phyloP scores from a whole-genome alignment of 1,284 basidiomycete species.

The Heterobasidion occidentale region DNA sequence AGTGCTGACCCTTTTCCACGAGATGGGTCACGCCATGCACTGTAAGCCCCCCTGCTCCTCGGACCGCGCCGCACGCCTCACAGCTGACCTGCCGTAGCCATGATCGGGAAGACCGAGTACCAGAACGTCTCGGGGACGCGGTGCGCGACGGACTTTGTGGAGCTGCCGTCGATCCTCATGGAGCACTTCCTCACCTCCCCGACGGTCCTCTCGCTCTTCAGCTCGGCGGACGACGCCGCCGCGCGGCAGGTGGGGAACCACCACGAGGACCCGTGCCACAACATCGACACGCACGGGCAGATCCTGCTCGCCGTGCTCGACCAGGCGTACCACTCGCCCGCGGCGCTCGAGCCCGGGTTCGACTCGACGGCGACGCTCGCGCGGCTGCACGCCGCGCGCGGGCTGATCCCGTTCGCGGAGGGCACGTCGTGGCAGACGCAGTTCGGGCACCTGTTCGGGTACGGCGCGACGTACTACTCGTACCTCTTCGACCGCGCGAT shows the following conservation, averaged over 20 bases:
- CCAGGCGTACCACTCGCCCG: conserved; percentile 81
- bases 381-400: conserved; percentile 58
- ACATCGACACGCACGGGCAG: conserved; percentile 85
- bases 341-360: conserved; percentile 47
- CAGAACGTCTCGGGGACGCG: conserved; percentile 98
- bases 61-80: background rate
- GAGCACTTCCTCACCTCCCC: conserved; percentile 92
- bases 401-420: conserved; percentile 73
- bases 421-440: conserved; percentile 92
- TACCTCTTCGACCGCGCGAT: conserved; percentile 96
- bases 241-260: conserved; percentile 43
- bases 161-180: conserved; percentile 97
- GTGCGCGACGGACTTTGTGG: conserved; percentile 98
- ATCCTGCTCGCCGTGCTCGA: conserved; percentile 89
- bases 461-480: conserved; percentile 96
- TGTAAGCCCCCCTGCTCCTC: conserved; percentile 51
- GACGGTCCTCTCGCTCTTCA: conserved; percentile 75
- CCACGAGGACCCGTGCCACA: conserved; percentile 65
- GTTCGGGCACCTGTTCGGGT: conserved; percentile 93
- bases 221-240: conserved; percentile 34
- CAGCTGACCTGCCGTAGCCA: conserved; percentile 50
- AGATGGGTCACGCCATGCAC: conserved; percentile 99
- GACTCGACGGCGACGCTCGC: conserved; percentile 67
- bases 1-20: conserved; percentile 93
- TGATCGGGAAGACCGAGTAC: conserved; percentile 96